Conservation (phyloP, 1,284 basidiomycete genomes). For the Pseudozyma pruni region DNA sequence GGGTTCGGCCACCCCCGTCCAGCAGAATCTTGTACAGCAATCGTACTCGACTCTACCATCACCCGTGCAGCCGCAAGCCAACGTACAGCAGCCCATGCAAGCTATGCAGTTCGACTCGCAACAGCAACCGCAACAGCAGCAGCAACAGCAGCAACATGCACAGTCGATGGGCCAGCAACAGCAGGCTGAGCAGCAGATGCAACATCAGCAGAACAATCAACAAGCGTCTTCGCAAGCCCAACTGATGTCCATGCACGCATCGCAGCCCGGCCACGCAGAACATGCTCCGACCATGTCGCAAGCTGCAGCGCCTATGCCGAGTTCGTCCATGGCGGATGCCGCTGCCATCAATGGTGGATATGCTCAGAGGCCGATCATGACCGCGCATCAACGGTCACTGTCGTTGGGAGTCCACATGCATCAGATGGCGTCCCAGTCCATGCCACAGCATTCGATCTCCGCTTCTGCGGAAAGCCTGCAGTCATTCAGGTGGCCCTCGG, state of each 20-base stretch:
- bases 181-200: constrained; percentile 4
- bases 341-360: constrained; percentile 4
- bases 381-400: constrained; percentile 43
- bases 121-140: constrained; percentile 12
- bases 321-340: constrained; percentile 14
- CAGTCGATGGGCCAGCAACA: too few species aligned
- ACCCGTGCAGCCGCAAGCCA: constrained; percentile 30
- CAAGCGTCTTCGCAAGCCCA: constrained; percentile 10
- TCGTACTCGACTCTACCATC: constrained; percentile 26
- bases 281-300: constrained; percentile 24
- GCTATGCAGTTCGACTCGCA: constrained; percentile 28
- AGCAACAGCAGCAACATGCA: constrained; percentile 9
- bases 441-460: constrained; percentile 34
- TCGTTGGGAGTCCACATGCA: constrained; percentile 45
- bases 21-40: constrained; percentile 19
- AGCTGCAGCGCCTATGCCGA: neutral
- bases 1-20: constrained; percentile 1
- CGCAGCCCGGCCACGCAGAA: constrained; percentile 16
- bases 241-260: constrained; percentile 31
- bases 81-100: constrained; percentile 15
- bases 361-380: constrained; percentile 22
- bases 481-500: constrained; percentile 37
- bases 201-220: constrained; percentile 8
- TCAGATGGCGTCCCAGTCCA: constrained; percentile 25
- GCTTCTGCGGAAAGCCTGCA: constrained; percentile 32